Percentiles rank a stretch among this genome's conserved stretches.
phyloP scores from a whole-genome alignment of 2,329 filamentous ascomycete species.

The Zopfia rhizophila region DNA sequence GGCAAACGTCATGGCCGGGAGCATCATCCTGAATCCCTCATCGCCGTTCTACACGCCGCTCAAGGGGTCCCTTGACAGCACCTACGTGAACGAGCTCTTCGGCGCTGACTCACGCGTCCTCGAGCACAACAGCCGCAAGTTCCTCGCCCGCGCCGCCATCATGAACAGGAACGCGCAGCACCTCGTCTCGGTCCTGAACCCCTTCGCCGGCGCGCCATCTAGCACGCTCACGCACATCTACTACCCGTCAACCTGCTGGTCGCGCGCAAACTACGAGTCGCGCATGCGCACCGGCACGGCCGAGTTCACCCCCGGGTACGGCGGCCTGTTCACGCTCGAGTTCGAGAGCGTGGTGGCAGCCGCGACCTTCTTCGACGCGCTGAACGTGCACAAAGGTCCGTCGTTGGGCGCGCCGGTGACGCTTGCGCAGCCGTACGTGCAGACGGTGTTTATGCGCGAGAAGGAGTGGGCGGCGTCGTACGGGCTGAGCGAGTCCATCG shows the following conservation, averaged over 20 bases:
- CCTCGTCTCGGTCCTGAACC: slow-evolving; percentile 55
- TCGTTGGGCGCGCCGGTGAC: slow-evolving; percentile 66
- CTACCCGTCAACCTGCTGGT: slow-evolving; percentile 56
- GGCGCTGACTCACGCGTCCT: slow-evolving; percentile 59
- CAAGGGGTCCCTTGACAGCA: slow-evolving; percentile 34
- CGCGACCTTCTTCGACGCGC: slow-evolving; percentile 61
- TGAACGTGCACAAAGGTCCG: slow-evolving; percentile 63
- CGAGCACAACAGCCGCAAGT: slow-evolving; percentile 58
- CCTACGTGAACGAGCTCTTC: slow-evolving; percentile 61
- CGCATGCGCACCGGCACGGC: slow-evolving; percentile 42
- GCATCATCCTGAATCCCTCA: slow-evolving; percentile 60
- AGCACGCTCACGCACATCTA: slow-evolving; percentile 52
- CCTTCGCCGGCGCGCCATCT: slow-evolving; percentile 27
- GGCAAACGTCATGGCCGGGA: slow-evolving; percentile 66
- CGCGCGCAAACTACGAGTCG: slow-evolving; percentile 31
- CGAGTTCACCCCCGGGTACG: slow-evolving; percentile 65
- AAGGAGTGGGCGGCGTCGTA: slow-evolving; percentile 51
- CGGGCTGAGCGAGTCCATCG: slow-evolving; percentile 54
- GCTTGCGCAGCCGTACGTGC: slow-evolving; percentile 61
- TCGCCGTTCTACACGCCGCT: slow-evolving; percentile 56
- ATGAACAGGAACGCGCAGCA: slow-evolving; percentile 59
- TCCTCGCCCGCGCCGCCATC: slow-evolving; percentile 51
- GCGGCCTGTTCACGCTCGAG: slow-evolving; percentile 65
- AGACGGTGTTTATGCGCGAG: slow-evolving; percentile 56
- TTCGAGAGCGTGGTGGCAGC: slow-evolving; percentile 57